phyloP scores from a whole-genome alignment of 169 alveolate genomes.

The Cryptosporidium parvum region DNA sequence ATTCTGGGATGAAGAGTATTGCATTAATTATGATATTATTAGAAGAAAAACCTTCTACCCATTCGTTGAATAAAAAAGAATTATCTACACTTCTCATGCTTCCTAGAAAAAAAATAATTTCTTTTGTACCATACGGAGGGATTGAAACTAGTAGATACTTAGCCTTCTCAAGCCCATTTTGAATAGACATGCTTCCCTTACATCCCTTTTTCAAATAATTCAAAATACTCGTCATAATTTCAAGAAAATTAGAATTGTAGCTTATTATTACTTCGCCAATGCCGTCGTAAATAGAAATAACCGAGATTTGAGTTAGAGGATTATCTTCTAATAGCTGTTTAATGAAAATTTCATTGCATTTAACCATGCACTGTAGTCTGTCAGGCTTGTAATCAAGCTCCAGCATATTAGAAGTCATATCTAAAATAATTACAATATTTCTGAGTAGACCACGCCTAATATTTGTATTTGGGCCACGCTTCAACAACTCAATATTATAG shows the following conservation, averaged over 20 bases:
- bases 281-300: slow-evolving; percentile 43
- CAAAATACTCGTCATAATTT: slow-evolving; percentile 25
- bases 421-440: slow-evolving; percentile 49
- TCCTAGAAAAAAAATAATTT: slow-evolving; percentile 50
- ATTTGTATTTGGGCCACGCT: background rate
- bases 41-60: slow-evolving; percentile 47
- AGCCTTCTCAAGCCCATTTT: slow-evolving; percentile 73
- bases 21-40: slow-evolving; percentile 48
- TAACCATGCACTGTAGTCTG: slow-evolving; percentile 61
- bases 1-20: slow-evolving; percentile 59
- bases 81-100: slow-evolving; percentile 75
- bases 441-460: slow-evolving; percentile 64
- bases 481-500: slow-evolving; percentile 18
- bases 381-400: slow-evolving; percentile 73
- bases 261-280: slow-evolving; percentile 31
- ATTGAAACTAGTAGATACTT: slow-evolving; percentile 39
- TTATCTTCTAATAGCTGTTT: slow-evolving; percentile 36
- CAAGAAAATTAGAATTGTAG: slow-evolving; percentile 62
- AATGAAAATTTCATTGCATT: slow-evolving; percentile 53
- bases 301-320: slow-evolving; percentile 67
- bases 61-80: slow-evolving; percentile 36
- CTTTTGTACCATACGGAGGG: slow-evolving; percentile 75
- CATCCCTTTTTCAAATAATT: slow-evolving; percentile 50
- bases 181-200: slow-evolving; percentile 69
- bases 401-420: slow-evolving; percentile 72